These are phyloP conservation scores for Ichthyophthirius multifiliis DNA, from an alignment of 169 alveolate genomes.

Conservation along the genomic window DNA sequence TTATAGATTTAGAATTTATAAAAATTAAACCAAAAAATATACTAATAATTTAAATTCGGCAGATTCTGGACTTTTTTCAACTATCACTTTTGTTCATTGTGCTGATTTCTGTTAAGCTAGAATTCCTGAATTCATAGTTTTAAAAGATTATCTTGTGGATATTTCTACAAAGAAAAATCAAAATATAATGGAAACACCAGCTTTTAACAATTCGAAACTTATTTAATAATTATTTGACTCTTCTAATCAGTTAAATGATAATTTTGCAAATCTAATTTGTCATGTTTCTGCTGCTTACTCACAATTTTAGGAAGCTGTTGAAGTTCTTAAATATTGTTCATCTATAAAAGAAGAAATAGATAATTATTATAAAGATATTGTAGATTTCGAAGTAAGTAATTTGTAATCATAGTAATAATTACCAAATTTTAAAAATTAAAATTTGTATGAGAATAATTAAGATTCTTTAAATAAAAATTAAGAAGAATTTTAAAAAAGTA, in stretches of 20 bases:
- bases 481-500: too few relatives aligned
- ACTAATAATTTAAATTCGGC: not conserved
- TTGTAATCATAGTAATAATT: too few relatives aligned
- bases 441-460: too few relatives aligned
- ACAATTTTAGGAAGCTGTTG: not conserved
- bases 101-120: conserved; percentile 8
- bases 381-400: too few relatives aligned
- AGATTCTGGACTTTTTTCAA: not conserved
- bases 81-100: not conserved
- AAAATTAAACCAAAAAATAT: not conserved
- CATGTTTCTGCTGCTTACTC: not conserved
- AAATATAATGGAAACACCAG: not conserved
- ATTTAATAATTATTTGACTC: not conserved
- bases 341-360: not conserved
- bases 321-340: not conserved
- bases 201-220: not conserved
- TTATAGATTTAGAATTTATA: not conserved
- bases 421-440: too few relatives aligned
- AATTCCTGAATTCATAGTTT: not conserved
- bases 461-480: too few relatives aligned
- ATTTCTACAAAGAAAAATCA: not conserved
- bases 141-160: not conserved
- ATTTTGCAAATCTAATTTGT: not conserved
- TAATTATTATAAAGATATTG: not conserved
- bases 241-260: not conserved